Conservation (phyloP, 768 basidiomycete species). For the Cantharellus anzutake region DNA sequence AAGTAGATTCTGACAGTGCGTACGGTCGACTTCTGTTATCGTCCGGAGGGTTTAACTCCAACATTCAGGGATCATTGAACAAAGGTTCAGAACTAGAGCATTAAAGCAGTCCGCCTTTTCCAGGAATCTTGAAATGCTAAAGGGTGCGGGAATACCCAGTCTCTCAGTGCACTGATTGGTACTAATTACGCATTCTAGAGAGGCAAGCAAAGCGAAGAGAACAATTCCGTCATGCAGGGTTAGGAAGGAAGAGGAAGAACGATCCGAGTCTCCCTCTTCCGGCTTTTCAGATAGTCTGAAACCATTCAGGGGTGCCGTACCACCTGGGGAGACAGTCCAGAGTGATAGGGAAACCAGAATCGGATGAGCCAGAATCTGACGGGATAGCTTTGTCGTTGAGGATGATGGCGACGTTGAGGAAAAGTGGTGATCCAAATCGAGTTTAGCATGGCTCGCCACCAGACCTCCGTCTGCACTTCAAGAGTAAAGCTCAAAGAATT, state of each 20-base stretch:
- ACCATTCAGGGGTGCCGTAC: no score
- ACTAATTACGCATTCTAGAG: background rate
- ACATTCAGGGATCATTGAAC: constrained; percentile 37
- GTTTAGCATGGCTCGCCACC: constrained; percentile 65
- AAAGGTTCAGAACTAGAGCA: constrained; percentile 39
- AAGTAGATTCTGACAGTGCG: constrained; percentile 41
- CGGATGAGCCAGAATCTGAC: constrained; percentile 5
- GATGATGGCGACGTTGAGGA: constrained; percentile 24
- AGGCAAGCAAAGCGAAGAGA: background rate
- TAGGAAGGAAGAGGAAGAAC: no score
- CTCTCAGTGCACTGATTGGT: no score
- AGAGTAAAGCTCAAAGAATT: constrained; percentile 15
- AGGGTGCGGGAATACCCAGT: no score
- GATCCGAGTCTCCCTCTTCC: no score
- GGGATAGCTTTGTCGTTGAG: constrained; percentile 44
- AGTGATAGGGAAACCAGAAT: no score
- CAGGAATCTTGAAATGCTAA: constrained; percentile 41
- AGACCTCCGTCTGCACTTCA: constrained; percentile 70
- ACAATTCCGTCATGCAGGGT: no score
- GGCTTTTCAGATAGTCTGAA: no score
- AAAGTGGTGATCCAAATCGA: constrained; percentile 39
- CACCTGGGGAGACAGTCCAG: no score
- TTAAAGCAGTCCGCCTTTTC: constrained; percentile 41
- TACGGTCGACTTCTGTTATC: background rate
- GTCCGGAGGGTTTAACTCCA: background rate